Percentiles rank a stretch among this genome's conserved stretches.
Evolutionary conservation across 2,329 filamentous ascomycete species (phyloP).

Genomic region (Claviceps digitariae): DNA sequence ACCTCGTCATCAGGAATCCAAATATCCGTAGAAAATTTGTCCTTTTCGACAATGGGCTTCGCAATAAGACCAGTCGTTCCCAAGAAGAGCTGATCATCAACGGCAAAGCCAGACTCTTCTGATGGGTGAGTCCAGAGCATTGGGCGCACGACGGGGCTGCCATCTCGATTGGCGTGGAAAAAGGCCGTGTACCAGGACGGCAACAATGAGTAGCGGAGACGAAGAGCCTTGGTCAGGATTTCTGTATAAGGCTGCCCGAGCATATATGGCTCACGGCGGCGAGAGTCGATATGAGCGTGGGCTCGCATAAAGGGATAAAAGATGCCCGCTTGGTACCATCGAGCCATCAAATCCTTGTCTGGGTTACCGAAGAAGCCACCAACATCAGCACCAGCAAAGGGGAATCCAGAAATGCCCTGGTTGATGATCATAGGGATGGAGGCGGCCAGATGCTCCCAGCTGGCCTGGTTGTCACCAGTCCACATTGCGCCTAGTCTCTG

Average conservation of each 20-base stretch:
- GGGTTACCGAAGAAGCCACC: constrained; percentile 98
- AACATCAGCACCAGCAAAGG: constrained; percentile 89
- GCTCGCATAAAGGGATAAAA: constrained; percentile 98
- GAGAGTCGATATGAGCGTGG: constrained; percentile 92
- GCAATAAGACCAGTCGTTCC: constrained; percentile 80
- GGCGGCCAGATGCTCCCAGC: constrained; percentile 80
- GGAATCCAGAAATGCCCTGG: constrained; percentile 84
- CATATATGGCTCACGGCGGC: constrained; percentile 86
- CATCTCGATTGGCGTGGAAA: constrained; percentile 70
- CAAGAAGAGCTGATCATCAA: constrained; percentile 90
- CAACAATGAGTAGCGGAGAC: constrained; percentile 76
- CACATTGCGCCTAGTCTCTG: constrained; percentile 92
- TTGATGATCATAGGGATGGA: constrained; percentile 88
- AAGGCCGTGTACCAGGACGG: constrained; percentile 97
- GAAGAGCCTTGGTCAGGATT: constrained; percentile 78
- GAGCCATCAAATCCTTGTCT: constrained; percentile 74
- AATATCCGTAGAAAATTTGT: constrained; percentile 57
- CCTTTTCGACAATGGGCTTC: constrained; percentile 77
- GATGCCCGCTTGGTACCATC: constrained; percentile 93
- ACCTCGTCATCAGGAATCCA: constrained; percentile 81
- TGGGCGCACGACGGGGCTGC: constrained; percentile 76
- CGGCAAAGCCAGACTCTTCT: constrained; percentile 72
- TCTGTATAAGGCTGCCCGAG: constrained; percentile 69
- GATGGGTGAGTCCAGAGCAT: constrained; percentile 86
- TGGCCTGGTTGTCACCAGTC: constrained; percentile 95